phyloP scores from a whole-genome alignment of 2,329 filamentous ascomycete genomes.

The Aspergillus arachidicola region DNA sequence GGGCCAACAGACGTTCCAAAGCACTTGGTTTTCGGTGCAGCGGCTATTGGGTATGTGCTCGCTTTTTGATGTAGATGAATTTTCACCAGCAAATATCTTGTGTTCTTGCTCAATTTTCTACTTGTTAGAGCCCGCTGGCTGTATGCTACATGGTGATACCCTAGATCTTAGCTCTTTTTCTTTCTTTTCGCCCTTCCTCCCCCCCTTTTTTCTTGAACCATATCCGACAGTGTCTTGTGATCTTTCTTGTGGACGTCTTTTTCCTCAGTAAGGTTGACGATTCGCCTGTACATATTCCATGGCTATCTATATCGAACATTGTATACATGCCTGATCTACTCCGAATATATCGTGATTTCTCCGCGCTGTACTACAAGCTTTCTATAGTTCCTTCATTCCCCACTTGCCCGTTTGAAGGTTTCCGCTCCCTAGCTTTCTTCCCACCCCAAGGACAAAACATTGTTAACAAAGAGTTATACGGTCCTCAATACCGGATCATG shows the following conservation, averaged over 20 bases:
- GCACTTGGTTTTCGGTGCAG: constrained; percentile 24
- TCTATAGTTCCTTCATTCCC: background rate
- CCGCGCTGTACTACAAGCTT: background rate
- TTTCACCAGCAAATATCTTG: background rate
- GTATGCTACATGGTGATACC: background rate
- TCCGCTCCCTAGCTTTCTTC: background rate
- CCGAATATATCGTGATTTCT: background rate
- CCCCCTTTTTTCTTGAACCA: background rate
- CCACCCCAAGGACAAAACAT: background rate
- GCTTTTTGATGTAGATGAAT: constrained; percentile 17
- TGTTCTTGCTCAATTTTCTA: background rate
- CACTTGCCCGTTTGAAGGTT: background rate
- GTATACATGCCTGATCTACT: background rate
- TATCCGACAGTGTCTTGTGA: background rate
- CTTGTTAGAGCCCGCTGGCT: background rate
- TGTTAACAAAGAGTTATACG: background rate
- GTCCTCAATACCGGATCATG: background rate
- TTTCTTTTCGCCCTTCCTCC: background rate
- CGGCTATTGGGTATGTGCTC: constrained; percentile 27
- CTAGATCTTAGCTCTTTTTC: background rate
- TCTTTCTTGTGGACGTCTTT: background rate
- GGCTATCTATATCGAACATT: background rate
- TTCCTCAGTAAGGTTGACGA: background rate
- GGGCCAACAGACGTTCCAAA: constrained; percentile 18
- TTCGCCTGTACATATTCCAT: background rate